phyloP scores from a whole-genome alignment of 257 asterid genomes.

The Plantago elongata region DNA sequence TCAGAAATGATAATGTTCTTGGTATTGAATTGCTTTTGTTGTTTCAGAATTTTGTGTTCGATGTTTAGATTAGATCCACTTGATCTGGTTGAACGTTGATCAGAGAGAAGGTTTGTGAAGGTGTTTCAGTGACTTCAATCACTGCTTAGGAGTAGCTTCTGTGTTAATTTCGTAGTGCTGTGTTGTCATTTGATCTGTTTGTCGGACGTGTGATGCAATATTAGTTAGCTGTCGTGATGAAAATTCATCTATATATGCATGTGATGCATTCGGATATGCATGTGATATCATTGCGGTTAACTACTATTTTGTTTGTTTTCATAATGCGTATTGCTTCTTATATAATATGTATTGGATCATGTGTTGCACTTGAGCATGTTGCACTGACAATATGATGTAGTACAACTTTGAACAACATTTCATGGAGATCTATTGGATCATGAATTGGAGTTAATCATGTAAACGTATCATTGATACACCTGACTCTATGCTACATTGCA shows the following conservation, averaged over 20 bases:
- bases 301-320: not conserved
- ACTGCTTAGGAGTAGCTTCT: not conserved
- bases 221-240: not conserved
- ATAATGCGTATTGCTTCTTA: too few species aligned
- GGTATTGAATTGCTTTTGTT: constrained; percentile 4
- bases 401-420: too few species aligned
- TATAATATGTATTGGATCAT: too few species aligned
- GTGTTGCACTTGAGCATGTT: too few species aligned
- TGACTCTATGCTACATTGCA: not conserved
- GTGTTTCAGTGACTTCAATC: not conserved
- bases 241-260: not conserved
- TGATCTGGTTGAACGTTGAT: constrained; percentile 19
- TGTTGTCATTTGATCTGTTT: not conserved
- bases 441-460: not conserved
- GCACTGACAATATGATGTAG: too few species aligned
- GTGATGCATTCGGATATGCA: not conserved
- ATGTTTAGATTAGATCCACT: constrained; percentile 22
- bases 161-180: not conserved
- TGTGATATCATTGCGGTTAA: not conserved
- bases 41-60: constrained; percentile 1
- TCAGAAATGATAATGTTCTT: not conserved
- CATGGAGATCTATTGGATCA: too few species aligned
- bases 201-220: not conserved
- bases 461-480: too few species aligned
- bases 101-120: not conserved